A percentile compares a stretch with the other conserved stretches of the same genome.
Evolutionary conservation across 345 rosid species (phyloP).

Genomic region (Linum tenue): DNA sequence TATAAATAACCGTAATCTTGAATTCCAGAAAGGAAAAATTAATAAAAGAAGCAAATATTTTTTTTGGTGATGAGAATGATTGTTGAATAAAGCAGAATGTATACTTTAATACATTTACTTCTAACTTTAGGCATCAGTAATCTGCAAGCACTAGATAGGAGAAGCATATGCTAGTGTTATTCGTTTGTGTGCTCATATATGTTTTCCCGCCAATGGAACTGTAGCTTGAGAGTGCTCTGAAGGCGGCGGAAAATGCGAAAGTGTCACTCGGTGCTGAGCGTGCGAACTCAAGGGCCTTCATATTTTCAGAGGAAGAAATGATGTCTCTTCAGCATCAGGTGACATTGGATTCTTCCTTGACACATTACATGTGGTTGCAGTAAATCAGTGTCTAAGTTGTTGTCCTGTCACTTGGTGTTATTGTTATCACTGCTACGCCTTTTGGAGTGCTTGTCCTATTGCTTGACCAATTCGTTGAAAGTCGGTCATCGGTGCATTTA

Average conservation of each 20-base stretch:
- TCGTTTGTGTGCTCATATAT: neutral
- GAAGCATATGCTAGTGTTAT: neutral
- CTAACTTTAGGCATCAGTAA: too few relatives aligned
- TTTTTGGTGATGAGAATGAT: too few relatives aligned
- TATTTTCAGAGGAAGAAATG: slow-evolving; percentile 82
- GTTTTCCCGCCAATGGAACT: neutral
- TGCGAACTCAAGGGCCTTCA: slow-evolving; percentile 56
- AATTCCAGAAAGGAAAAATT: too few relatives aligned
- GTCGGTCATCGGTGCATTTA: neutral
- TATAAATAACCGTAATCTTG: too few relatives aligned
- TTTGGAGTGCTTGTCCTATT: neutral
- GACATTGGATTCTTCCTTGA: slow-evolving; percentile 9
- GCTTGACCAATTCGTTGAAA: too few relatives aligned
- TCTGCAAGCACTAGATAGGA: too few relatives aligned
- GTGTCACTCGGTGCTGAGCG: slow-evolving; percentile 67
- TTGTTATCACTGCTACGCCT: neutral
- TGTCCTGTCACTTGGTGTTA: neutral
- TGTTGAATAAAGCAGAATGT: too few relatives aligned
- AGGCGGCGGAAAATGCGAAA: slow-evolving; percentile 66
- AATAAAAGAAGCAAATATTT: too few relatives aligned
- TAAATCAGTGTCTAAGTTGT: neutral
- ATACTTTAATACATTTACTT: too few relatives aligned
- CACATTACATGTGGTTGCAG: neutral
- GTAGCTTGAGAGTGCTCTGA: slow-evolving; percentile 84
- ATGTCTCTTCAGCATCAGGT: slow-evolving; percentile 89